Evolutionary conservation across 2,329 filamentous ascomycete species (phyloP), one percentile per base, ranked within the genome.

Genomic region (Penicillium hordei): DNA sequence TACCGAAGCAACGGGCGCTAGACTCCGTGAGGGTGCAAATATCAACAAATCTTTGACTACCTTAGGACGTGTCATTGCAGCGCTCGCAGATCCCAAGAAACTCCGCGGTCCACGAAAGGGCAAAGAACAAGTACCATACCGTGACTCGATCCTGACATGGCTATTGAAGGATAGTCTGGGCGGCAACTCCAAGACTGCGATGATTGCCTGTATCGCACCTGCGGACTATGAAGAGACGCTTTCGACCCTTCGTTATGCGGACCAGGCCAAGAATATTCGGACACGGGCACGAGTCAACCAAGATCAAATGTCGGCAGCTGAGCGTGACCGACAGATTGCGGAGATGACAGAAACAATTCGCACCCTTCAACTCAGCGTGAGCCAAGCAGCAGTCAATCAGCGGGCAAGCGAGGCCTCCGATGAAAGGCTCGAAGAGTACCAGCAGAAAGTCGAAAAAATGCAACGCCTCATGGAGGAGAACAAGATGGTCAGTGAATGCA

Each of bases 11-110:
- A 97, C 93, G 0, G 94, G 94, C 13, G 87, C 89, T 67, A 87
- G 94, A 33, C 84, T 99, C 23, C 88, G 93, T 57, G 94, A 99
- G 77, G 94, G 94, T 50, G 93, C 91, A 69, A 97, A 97, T 75
- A 99, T 99, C 84, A 99, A 99, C 82, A 97, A 97, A 78, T 97
- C 93, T 10, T 85, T 99, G 38, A 97, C 93, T 0, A 97, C 94
- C 0, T 85, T 99, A 10, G 94, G 94, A 4, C 89, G 94, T 52
- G 94, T 99, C 48, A 99, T 99, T 73, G 93, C 93, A 31, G 93
- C 94, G 1, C 83, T 99, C 29, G 90, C 89, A 4, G 87, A 89
- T 66, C 83, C 85, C 1, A 91, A 91, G 73, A 79, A 88, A 68
- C 81, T 84, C 44, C 74, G 78, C 7, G 79, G 81, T 38, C 74